Conservation (phyloP, 2,329 filamentous ascomycete species). For the Didymella exigua region DNA sequence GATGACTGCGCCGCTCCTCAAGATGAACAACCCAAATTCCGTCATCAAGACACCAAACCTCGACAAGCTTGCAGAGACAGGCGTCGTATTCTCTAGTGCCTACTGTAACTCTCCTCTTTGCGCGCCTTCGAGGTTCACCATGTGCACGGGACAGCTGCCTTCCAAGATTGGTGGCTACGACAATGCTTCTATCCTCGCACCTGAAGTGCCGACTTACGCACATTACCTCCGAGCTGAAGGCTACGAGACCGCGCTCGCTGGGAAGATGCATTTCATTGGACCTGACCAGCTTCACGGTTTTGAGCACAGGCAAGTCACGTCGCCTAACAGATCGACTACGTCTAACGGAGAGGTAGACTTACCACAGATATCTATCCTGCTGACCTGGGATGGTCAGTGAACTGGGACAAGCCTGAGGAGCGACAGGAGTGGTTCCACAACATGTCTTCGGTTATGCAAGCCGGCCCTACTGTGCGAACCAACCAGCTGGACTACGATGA, state of each 20-base stretch:
- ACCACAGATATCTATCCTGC: conserved; percentile 96
- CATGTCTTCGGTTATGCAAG: conserved; percentile 89
- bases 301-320: conserved; percentile 63
- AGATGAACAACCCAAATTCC: conserved; percentile 87
- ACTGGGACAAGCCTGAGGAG: conserved; percentile 87
- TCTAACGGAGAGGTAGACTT: conserved; percentile 58
- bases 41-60: conserved; percentile 93
- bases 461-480: conserved; percentile 84
- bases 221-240: conserved; percentile 85
- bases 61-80: conserved; percentile 77
- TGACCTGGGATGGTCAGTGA: conserved; percentile 92
- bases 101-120: conserved; percentile 95
- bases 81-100: conserved; percentile 89
- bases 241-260: conserved; percentile 88
- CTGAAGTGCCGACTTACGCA: conserved; percentile 87
- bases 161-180: conserved; percentile 92
- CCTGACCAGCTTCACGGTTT: conserved; percentile 90
- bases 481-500: conserved; percentile 97
- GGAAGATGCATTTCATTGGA: conserved; percentile 97
- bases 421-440: conserved; percentile 94
- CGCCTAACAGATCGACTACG: neutral
- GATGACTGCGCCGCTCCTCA: conserved; percentile 85
- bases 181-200: conserved; percentile 83
- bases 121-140: conserved; percentile 89
- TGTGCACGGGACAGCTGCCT: conserved; percentile 90